These are phyloP conservation scores for Erodium chrysanthum DNA, from an alignment of 441 rosid species.

Conservation along the genomic window DNA sequence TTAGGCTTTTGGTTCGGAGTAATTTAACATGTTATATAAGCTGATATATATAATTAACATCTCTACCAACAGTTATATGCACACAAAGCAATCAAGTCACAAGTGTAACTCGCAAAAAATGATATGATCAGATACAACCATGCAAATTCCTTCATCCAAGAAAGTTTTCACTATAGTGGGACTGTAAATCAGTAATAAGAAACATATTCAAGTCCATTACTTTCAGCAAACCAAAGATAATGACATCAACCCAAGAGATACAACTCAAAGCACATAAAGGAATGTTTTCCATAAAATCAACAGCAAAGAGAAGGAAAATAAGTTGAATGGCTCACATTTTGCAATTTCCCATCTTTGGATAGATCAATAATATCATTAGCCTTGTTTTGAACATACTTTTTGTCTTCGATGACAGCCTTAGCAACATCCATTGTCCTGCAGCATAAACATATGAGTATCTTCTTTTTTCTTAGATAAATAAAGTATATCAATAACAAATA, in stretches of 20 bases:
- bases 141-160: background rate
- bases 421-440: constrained; percentile 68
- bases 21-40: background rate
- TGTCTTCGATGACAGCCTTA: constrained; percentile 67
- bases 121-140: background rate
- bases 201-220: background rate
- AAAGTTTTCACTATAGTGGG: background rate
- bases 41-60: background rate
- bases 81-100: background rate
- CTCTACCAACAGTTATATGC: background rate
- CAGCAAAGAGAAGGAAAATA: constrained; percentile 1
- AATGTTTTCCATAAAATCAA: constrained; percentile 2
- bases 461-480: background rate
- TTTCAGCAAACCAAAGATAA: background rate
- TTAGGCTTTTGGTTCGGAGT: background rate
- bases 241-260: background rate
- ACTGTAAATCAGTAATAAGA: background rate
- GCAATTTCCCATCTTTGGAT: constrained; percentile 57
- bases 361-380: constrained; percentile 52
- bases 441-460: constrained; percentile 14
- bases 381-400: constrained; percentile 55
- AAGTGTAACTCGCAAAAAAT: background rate
- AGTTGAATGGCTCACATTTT: constrained; percentile 42
- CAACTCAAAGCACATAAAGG: background rate
- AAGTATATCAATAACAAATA: background rate